Conservation (phyloP, 2,329 filamentous ascomycete species). For the Leptographium galeiforme region DNA sequence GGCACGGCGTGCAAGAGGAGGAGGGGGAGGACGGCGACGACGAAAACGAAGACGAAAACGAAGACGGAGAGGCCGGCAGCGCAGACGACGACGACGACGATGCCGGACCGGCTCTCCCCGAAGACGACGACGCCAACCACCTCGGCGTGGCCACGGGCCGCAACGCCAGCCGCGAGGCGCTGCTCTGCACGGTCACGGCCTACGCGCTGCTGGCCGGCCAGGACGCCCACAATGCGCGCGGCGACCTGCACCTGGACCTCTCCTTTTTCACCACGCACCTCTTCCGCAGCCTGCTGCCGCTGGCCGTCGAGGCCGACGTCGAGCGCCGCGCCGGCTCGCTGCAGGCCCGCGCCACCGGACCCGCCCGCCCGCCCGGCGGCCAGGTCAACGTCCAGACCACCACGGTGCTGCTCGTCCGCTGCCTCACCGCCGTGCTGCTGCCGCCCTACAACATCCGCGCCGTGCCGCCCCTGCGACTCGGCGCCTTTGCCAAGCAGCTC, state of each 20-base stretch:
- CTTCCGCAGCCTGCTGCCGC: conserved; percentile 68
- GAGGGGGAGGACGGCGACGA: conserved; percentile 34
- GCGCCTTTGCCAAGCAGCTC: conserved; percentile 85
- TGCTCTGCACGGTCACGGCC: conserved; percentile 91
- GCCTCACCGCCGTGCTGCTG: conserved; percentile 67
- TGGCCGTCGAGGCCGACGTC: conserved; percentile 72
- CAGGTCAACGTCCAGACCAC: conserved; percentile 93
- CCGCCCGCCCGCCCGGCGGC: conserved; percentile 15
- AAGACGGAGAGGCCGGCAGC: conserved; percentile 34
- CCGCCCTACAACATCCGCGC: conserved; percentile 60
- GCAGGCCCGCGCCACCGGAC: conserved; percentile 25
- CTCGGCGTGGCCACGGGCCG: conserved; percentile 31
- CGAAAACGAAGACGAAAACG: conserved; percentile 30
- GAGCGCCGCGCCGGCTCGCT: conserved; percentile 66
- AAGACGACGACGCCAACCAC: conserved; percentile 34
- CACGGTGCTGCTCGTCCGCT: conserved; percentile 79
- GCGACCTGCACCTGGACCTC: conserved; percentile 74
- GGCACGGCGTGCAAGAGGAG: conserved; percentile 50
- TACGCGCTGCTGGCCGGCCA: conserved; percentile 94
- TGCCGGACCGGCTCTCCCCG: conserved; percentile 22
- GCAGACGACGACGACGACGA: conserved; percentile 28
- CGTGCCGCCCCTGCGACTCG: conserved; percentile 71
- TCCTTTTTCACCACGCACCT: conserved; percentile 93
- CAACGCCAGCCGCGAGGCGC: conserved; percentile 70
- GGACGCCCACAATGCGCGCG: conserved; percentile 74